Percentiles rank a stretch among this genome's conserved stretches.
phyloP scores from a whole-genome alignment of 768 basidiomycete species.

The Mrakia gelida region DNA sequence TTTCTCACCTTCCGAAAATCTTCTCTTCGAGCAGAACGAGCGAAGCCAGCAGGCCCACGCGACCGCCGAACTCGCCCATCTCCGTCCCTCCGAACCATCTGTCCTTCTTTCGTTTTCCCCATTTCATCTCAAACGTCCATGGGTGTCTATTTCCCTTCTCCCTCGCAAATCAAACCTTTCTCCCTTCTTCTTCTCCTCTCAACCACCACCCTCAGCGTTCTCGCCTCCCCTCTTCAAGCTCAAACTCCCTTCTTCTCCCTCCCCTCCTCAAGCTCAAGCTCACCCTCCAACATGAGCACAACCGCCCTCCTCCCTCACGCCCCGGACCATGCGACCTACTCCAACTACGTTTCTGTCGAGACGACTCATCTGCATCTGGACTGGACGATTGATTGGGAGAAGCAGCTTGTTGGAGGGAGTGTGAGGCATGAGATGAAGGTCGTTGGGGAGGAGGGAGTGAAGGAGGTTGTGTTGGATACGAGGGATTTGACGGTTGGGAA shows the following conservation, averaged over 20 bases:
- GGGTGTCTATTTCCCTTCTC: not conserved
- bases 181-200: not conserved
- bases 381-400: conserved; percentile 72
- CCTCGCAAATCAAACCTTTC: too few species aligned
- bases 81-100: too few species aligned
- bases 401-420: conserved; percentile 59
- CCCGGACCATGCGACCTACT: conserved; percentile 58
- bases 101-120: too few species aligned
- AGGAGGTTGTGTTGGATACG: conserved; percentile 60
- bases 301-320: not conserved
- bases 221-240: not conserved
- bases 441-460: conserved; percentile 51
- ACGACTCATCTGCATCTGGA: conserved; percentile 67
- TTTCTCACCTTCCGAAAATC: too few species aligned
- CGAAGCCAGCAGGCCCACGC: too few species aligned
- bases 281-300: not conserved
- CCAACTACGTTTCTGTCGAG: conserved; percentile 67
- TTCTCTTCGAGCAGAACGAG: too few species aligned
- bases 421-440: conserved; percentile 61
- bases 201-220: not conserved
- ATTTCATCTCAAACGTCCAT: too few species aligned
- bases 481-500: conserved; percentile 59
- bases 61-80: too few species aligned
- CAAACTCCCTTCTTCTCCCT: not conserved
- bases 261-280: not conserved